These are phyloP conservation scores for Chalciporus sp. DNA, from an alignment of 1,284 basidiomycete genomes.

Conservation along the genomic window DNA sequence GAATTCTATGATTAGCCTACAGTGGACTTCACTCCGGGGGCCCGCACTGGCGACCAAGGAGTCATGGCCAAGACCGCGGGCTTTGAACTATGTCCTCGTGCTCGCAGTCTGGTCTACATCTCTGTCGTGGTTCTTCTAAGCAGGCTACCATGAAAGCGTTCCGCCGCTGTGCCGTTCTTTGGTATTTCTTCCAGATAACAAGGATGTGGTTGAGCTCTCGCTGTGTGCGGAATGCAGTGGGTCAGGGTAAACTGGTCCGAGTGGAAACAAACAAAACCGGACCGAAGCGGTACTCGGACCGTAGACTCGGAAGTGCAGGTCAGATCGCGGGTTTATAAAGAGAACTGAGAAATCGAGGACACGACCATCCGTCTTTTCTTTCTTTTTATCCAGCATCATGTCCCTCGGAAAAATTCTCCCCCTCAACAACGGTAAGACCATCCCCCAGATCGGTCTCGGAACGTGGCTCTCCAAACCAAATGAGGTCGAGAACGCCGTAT, in stretches of 20 bases:
- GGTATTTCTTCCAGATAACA: not conserved
- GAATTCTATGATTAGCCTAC: not conserved
- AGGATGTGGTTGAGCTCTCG: not conserved
- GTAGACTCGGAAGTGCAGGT: slow-evolving; percentile 4
- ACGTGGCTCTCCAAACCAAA: slow-evolving; percentile 81
- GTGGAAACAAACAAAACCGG: not conserved
- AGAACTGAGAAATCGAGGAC: not conserved
- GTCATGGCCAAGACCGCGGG: not conserved
- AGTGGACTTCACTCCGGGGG: not conserved
- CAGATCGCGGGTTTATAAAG: not conserved
- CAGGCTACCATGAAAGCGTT: too few relatives aligned
- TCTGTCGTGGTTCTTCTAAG: too few relatives aligned
- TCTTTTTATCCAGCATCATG: slow-evolving; percentile 42
- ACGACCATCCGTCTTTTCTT: not conserved
- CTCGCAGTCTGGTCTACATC: not conserved
- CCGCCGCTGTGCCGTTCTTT: not conserved
- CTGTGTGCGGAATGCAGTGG: not conserved
- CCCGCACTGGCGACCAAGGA: not conserved
- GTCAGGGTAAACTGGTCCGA: slow-evolving; percentile 2
- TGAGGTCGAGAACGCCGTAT: slow-evolving; percentile 76
- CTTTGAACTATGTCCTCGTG: not conserved
- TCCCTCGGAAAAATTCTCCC: slow-evolving; percentile 58
- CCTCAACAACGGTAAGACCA: slow-evolving; percentile 51
- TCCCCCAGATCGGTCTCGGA: slow-evolving; percentile 80
- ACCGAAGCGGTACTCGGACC: slow-evolving; percentile 16